Conservation (phyloP, 2,329 filamentous ascomycete genomes). For the Apiospora phragmitis region DNA sequence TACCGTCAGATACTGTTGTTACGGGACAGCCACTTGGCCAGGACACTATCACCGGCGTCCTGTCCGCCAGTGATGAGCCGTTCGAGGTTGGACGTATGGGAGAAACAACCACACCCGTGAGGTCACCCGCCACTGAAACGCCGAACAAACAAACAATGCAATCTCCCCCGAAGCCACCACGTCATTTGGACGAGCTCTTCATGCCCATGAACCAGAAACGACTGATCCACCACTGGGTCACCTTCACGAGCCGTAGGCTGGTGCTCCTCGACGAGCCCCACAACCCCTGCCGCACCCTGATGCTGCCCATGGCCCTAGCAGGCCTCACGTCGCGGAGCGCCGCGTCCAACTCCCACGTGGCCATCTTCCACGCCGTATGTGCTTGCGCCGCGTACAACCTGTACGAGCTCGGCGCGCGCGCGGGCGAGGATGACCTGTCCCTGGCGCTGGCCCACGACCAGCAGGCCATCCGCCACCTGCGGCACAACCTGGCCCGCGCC, state of each 20-base stretch:
- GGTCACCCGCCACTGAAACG: neutral
- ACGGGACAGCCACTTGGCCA: neutral
- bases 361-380: conserved; percentile 29
- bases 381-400: conserved; percentile 41
- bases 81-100: neutral
- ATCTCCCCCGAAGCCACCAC: neutral
- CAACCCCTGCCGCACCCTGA: conserved; percentile 27
- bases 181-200: conserved; percentile 22
- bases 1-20: neutral
- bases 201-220: conserved; percentile 22
- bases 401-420: conserved; percentile 37
- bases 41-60: neutral
- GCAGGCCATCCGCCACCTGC: conserved; percentile 24
- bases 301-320: conserved; percentile 27
- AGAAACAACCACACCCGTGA: neutral
- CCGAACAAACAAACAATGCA: neutral
- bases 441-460: conserved; percentile 24
- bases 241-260: conserved; percentile 26
- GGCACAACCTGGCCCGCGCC: conserved; percentile 20
- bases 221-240: conserved; percentile 29
- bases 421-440: conserved; percentile 18
- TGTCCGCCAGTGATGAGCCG: too few species aligned
- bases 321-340: conserved; percentile 20
- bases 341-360: conserved; percentile 23
- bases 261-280: conserved; percentile 26